These are phyloP conservation scores for Thalassiosira ordinaria DNA, from an alignment of 352 stramenopile genomes.

Conservation along the genomic window DNA sequence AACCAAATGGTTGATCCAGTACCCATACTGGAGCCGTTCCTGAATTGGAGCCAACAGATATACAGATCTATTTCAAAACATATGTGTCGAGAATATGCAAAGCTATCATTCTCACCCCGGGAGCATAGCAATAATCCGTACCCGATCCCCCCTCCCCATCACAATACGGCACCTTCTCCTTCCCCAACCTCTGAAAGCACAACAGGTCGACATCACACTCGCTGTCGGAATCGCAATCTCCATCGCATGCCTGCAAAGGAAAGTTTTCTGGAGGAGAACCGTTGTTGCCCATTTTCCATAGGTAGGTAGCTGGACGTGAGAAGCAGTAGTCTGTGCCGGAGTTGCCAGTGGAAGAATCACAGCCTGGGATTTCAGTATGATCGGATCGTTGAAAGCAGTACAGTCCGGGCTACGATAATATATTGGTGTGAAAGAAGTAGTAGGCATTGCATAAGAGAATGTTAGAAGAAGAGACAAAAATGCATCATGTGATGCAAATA, in stretches of 20 bases:
- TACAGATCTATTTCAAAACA: background rate
- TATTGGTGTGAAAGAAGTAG: too few species aligned
- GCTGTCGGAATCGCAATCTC: constrained; percentile 29
- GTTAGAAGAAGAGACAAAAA: too few species aligned
- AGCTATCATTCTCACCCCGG: background rate
- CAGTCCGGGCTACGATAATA: constrained; percentile 11
- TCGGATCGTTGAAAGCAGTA: constrained; percentile 50
- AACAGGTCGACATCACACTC: constrained; percentile 11
- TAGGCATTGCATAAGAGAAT: too few species aligned
- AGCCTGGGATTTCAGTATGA: constrained; percentile 46
- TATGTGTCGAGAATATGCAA: background rate
- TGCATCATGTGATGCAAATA: too few species aligned
- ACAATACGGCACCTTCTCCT: constrained; percentile 10
- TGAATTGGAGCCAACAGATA: background rate
- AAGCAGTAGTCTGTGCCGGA: constrained; percentile 32
- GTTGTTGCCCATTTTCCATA: constrained; percentile 18
- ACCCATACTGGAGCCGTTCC: too few species aligned
- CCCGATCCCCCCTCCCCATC: background rate
- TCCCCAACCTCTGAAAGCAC: constrained; percentile 1
- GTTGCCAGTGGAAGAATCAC: constrained; percentile 7
- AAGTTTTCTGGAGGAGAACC: background rate
- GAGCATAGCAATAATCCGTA: constrained; percentile 14
- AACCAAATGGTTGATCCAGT: too few species aligned
- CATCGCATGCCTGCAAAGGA: constrained; percentile 24
- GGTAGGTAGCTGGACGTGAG: constrained; percentile 1